Evolutionary conservation across 2,329 filamentous ascomycete species (phyloP).

Genomic region (Xylariaceae sp.): DNA sequence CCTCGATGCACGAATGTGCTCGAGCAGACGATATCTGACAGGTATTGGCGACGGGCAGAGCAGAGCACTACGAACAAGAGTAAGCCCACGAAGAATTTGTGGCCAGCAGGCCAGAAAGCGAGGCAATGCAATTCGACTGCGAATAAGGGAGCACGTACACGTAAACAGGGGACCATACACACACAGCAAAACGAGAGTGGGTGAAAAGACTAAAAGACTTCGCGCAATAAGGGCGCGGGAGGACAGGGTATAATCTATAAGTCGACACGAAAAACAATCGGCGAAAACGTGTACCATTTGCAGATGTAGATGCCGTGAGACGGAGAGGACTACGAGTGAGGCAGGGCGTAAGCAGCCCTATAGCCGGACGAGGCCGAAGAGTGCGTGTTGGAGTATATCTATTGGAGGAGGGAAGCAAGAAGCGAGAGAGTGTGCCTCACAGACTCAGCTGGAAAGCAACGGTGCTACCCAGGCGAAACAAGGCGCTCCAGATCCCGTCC

Average conservation of each 20-base stretch:
- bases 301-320: slow-evolving; percentile 24
- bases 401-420: slow-evolving; percentile 10
- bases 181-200: slow-evolving; percentile 11
- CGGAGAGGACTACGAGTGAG: slow-evolving; percentile 19
- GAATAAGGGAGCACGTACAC: too few species aligned
- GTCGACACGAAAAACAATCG: slow-evolving; percentile 31
- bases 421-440: slow-evolving; percentile 2
- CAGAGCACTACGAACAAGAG: too few species aligned
- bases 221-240: slow-evolving; percentile 8
- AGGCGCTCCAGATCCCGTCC: slow-evolving; percentile 8
- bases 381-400: not conserved
- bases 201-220: slow-evolving; percentile 14
- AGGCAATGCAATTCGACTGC: too few species aligned
- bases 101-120: too few species aligned
- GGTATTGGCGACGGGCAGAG: too few species aligned
- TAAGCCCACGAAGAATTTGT: too few species aligned
- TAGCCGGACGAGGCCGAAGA: not conserved
- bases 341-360: slow-evolving; percentile 1
- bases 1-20: slow-evolving; percentile 4
- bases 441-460: slow-evolving; percentile 11
- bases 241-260: slow-evolving; percentile 28
- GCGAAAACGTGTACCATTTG: slow-evolving; percentile 33
- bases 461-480: slow-evolving; percentile 4
- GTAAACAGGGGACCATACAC: too few species aligned
- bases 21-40: not conserved